Percentiles rank a stretch among this genome's conserved stretches.
Conservation (phyloP, 257 asterid genomes). For the Paulownia fortunei region DNA sequence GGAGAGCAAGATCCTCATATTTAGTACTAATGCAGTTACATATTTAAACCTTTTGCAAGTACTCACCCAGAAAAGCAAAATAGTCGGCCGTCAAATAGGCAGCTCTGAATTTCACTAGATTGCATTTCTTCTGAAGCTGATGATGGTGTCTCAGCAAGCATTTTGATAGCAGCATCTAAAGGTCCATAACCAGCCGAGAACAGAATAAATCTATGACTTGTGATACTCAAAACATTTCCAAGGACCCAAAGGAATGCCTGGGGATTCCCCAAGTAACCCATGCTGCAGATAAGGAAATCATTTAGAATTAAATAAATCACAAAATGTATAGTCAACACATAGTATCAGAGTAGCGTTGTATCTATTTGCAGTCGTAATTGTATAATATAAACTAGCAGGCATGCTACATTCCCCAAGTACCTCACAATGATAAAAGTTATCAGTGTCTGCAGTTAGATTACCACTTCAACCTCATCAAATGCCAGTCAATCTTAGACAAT, state of each 20-base stretch:
- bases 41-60: constrained; percentile 18
- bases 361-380: not conserved
- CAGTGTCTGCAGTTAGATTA: constrained; percentile 12
- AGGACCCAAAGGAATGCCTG: constrained; percentile 59
- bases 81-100: constrained; percentile 66
- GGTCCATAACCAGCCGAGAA: constrained; percentile 88
- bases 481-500: not conserved
- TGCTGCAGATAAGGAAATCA: constrained; percentile 58
- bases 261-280: constrained; percentile 81
- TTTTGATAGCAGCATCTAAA: constrained; percentile 66
- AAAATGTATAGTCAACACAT: constrained; percentile 13
- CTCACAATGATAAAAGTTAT: not conserved
- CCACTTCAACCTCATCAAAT: constrained; percentile 13
- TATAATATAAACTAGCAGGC: not conserved
- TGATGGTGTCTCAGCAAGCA: constrained; percentile 47
- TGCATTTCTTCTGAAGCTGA: constrained; percentile 48
- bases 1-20: constrained; percentile 9
- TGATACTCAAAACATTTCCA: constrained; percentile 52
- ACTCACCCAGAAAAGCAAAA: constrained; percentile 89
- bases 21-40: constrained; percentile 8
- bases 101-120: constrained; percentile 55
- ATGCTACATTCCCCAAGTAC: not conserved
- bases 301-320: constrained; percentile 23
- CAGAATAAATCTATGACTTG: constrained; percentile 68
- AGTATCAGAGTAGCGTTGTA: constrained; percentile 5